Percentiles rank a stretch among this genome's conserved stretches.
Conservation (phyloP, 495 filamentous ascomycete species). For the Evernia prunastri region DNA sequence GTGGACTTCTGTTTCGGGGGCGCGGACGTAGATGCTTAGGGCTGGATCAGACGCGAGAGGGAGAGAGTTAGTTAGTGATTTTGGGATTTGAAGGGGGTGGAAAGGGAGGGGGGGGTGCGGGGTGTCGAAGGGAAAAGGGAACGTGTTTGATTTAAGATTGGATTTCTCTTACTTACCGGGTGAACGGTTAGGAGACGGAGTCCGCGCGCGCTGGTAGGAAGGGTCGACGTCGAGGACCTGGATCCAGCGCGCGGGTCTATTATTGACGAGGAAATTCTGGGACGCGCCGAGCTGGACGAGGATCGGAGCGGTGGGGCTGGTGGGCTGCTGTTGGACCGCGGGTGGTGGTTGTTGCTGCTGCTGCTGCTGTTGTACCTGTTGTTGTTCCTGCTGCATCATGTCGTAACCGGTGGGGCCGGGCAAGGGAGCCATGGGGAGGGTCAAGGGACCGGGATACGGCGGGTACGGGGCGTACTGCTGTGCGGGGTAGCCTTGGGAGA, state of each 20-base stretch:
- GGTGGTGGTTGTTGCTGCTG: no score
- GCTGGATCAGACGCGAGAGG: background rate
- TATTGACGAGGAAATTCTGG: background rate
- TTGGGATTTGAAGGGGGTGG: no score
- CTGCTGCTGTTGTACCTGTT: no score
- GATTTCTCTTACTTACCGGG: background rate
- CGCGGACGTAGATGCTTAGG: background rate
- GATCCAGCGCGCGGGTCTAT: background rate
- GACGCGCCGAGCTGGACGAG: background rate
- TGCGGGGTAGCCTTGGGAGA: background rate
- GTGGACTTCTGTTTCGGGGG: background rate
- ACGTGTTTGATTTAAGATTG: background rate
- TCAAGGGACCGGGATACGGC: background rate
- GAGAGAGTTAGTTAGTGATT: background rate
- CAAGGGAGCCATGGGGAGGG: background rate
- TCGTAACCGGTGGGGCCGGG: background rate
- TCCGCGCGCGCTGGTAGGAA: background rate
- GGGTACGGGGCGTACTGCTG: background rate
- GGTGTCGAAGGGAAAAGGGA: no score
- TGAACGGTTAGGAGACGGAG: background rate
- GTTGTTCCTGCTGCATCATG: background rate
- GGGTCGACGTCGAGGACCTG: slow-evolving; percentile 5
- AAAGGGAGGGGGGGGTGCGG: no score
- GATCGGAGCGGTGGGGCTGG: background rate
- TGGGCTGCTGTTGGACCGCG: no score